phyloP scores from a whole-genome alignment of 2,329 filamentous ascomycete genomes.

The Alternaria gaisen region DNA sequence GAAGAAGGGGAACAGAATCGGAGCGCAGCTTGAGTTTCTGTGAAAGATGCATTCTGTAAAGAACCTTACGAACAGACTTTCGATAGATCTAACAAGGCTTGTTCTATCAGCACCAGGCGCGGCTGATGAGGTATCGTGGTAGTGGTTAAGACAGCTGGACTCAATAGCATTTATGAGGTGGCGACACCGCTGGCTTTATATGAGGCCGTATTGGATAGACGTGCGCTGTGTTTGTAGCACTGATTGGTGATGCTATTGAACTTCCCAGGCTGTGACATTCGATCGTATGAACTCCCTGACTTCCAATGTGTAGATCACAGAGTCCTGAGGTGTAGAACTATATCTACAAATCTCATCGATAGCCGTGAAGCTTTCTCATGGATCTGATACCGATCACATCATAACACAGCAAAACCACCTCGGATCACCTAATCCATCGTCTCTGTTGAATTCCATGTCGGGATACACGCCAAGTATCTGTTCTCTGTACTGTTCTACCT shows the following conservation, averaged over 20 bases:
- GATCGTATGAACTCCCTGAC: neutral
- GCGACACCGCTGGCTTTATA: neutral
- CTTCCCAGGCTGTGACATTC: neutral
- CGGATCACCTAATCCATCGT: slow-evolving; percentile 10
- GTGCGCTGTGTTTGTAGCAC: neutral
- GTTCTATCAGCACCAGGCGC: too few relatives aligned
- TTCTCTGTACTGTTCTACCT: slow-evolving; percentile 31
- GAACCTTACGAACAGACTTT: neutral
- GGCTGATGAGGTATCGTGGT: neutral
- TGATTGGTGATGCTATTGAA: neutral
- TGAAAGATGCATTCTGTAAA: neutral
- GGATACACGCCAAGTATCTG: slow-evolving; percentile 33
- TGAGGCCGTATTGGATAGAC: neutral
- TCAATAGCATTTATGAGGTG: neutral
- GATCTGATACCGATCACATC: slow-evolving; percentile 19
- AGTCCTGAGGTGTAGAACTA: neutral
- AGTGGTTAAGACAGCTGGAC: neutral
- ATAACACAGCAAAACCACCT: slow-evolving; percentile 24
- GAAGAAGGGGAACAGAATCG: neutral
- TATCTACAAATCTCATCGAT: neutral
- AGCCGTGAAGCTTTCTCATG: neutral
- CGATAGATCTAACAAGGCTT: neutral
- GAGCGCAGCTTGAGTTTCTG: neutral
- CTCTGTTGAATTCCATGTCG: slow-evolving; percentile 33
- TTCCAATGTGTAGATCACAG: neutral